Conservation (phyloP, 768 basidiomycete species). For the Trametes villosa region DNA sequence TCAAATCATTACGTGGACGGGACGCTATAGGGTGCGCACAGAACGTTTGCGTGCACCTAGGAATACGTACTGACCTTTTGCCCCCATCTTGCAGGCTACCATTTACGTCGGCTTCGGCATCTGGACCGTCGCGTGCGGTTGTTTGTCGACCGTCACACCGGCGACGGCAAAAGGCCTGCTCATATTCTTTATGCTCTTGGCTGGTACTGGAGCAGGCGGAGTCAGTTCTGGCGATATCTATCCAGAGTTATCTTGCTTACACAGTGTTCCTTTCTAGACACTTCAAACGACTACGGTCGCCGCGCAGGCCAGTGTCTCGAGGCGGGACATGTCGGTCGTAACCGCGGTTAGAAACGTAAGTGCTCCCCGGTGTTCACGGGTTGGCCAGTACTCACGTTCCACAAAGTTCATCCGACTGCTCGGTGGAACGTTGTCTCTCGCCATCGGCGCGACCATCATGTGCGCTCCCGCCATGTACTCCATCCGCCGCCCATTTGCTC, state of each 20-base stretch:
- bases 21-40: slow-evolving; percentile 56
- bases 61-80: background rate
- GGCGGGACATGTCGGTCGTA: slow-evolving; percentile 78
- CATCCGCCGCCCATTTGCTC: background rate
- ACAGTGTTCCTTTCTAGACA: slow-evolving; percentile 41
- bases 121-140: slow-evolving; percentile 73
- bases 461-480: too few relatives aligned
- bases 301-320: slow-evolving; percentile 70
- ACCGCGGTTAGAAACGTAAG: slow-evolving; percentile 66
- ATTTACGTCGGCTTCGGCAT: slow-evolving; percentile 66
- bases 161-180: slow-evolving; percentile 52
- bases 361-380: background rate
- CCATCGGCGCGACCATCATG: slow-evolving; percentile 64
- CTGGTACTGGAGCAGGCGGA: slow-evolving; percentile 34
- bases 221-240: slow-evolving; percentile 9
- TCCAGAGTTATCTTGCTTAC: slow-evolving; percentile 18
- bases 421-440: slow-evolving; percentile 71
- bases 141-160: slow-evolving; percentile 63
- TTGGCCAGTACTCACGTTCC: too few relatives aligned
- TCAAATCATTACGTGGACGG: slow-evolving; percentile 63
- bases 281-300: slow-evolving; percentile 70
- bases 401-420: slow-evolving; percentile 66
- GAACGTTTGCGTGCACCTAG: background rate
- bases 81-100: slow-evolving; percentile 51
- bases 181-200: slow-evolving; percentile 45